Conservation (phyloP, 1,139 yeast genomes). For the Scheffersomyces titani region DNA sequence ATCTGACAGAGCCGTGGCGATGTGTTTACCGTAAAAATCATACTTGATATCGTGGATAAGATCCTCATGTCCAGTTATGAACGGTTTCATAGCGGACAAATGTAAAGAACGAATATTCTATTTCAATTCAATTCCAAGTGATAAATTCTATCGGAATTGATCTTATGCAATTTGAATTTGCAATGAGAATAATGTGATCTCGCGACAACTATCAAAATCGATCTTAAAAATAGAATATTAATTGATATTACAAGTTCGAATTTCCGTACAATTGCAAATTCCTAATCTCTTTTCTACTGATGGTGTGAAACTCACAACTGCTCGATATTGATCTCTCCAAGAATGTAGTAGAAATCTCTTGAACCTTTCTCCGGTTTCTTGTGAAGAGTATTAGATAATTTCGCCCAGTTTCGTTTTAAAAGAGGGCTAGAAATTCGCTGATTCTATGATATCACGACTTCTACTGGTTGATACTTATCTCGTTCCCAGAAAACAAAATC, state of each 20-base stretch:
- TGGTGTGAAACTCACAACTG: no score
- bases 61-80: conserved; percentile 89
- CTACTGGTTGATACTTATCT: neutral
- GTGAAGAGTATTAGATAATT: neutral
- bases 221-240: no score
- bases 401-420: neutral
- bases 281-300: no score
- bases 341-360: neutral
- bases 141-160: no score
- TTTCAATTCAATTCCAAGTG: no score
- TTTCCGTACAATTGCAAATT: no score
- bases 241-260: no score
- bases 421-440: neutral
- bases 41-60: conserved; percentile 85
- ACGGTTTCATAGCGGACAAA: conserved; percentile 53
- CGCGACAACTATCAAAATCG: no score
- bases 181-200: neutral
- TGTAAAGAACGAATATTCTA: no score
- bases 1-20: conserved; percentile 92
- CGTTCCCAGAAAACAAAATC: no score
- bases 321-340: neutral
- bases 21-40: conserved; percentile 84
- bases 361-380: neutral
- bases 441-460: neutral
- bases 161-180: neutral